Evolutionary conservation across 345 rosid genomes (phyloP), one percentile per base, ranked within the genome.

Genomic region (Isatis tinctoria): DNA sequence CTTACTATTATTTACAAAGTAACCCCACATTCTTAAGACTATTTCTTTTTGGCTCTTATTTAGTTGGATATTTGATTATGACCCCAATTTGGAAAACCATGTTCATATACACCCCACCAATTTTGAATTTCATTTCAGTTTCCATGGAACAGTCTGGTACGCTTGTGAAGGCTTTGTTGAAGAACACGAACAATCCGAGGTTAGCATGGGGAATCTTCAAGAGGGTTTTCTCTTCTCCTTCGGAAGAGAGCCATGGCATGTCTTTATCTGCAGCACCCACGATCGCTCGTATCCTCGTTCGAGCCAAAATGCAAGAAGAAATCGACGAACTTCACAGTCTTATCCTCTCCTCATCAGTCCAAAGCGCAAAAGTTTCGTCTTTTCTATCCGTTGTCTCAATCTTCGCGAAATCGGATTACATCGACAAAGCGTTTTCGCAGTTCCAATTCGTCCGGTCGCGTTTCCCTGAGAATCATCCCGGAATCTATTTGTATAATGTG

Each of bases 161-260:
- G 59, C 91, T 91, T 16, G 84, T 83, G 40, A 83, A 77, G 67
- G 90, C 85, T 18, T 82, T 95, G 76, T 77, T 81, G 66, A 85
- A 81, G 65, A 92, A 90, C 86, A 35, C 84, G 45, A 67, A 76
- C 74, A 84, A 87, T 69, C 98, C 98, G 14, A 84, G 81, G 67
- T 74, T 89, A 17, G 98, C 98, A 83, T 92, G 97, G 99, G 79
- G 79, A 10, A 83, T 92, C 76, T 90, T 85, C 89, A 88, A 83
- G 85, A 96, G 96, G 26, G 54, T 87, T 24, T 77, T 83, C 65
- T 81, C 91, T 33, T 85, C 85, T 61, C 85, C 83, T 30, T 56
- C 83, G 11, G 28, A 58, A n/a, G 67, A 67, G 5, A 17, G 77
- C 79, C 68, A 58, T 51, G 57, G 8, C 9, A 32, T 66, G 16